Evolutionary conservation across 192 early-diverging fungal species (phyloP).

Genomic region (Martensiomyces pterosporus): DNA sequence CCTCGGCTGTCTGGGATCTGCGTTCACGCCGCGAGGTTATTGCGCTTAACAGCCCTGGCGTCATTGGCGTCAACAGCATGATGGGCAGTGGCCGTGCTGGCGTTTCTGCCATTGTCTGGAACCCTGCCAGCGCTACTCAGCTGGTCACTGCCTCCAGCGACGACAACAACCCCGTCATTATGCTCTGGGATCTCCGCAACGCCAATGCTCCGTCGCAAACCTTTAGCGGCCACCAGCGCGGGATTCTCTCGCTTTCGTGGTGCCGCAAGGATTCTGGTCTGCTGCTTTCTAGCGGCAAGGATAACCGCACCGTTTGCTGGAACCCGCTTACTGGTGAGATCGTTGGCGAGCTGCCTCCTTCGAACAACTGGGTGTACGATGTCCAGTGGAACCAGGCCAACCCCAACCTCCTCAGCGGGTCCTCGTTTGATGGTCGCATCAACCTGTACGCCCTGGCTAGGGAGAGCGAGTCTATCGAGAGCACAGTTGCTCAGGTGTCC

Average conservation of each 20-base stretch:
- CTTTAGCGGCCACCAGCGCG: conserved; percentile 83
- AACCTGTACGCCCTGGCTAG: conserved; percentile 70
- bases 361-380: conserved; percentile 93
- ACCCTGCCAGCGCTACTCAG: conserved; percentile 92
- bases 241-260: conserved; percentile 91
- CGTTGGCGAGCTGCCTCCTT: conserved; percentile 84
- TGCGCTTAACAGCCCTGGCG: conserved; percentile 58
- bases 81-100: conserved; percentile 60
- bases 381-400: conserved; percentile 94
- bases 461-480: conserved; percentile 39
- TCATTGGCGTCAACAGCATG: conserved; percentile 34
- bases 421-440: conserved; percentile 93
- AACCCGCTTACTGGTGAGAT: conserved; percentile 76
- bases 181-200: conserved; percentile 95
- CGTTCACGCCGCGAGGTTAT: conserved; percentile 82
- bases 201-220: conserved; percentile 86
- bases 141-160: conserved; percentile 90
- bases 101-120: conserved; percentile 84
- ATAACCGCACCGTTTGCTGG: conserved; percentile 92
- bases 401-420: conserved; percentile 82
- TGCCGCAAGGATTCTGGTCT: conserved; percentile 91
- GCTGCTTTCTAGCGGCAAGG: conserved; percentile 91
- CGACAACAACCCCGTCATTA: conserved; percentile 81
- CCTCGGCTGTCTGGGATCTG: conserved; percentile 96
- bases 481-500: background rate